Base-by-base conservation (phyloP, 148 eudicot species). In the Pharnaceum exiguum region DNA sequence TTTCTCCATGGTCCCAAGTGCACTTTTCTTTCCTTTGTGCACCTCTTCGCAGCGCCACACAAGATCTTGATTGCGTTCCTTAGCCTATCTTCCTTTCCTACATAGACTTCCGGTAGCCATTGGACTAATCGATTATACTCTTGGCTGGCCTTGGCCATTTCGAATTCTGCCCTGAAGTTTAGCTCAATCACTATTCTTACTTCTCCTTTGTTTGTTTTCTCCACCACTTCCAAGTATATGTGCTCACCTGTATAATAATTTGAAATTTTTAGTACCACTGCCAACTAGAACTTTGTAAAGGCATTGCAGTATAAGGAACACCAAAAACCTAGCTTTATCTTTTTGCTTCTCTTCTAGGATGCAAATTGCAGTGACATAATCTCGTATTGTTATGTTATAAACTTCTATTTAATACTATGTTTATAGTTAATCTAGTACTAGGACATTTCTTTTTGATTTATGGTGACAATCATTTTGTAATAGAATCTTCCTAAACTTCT, bases 1-100 rank as follows among this genome's bases (percentile, higher is more conserved):
- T 75, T 74, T 26, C 83, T 55, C 83, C 83, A 79, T 7, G 83
- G 83, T 13, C 69, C 71, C 37, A 79, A 51, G 28, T 75, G 80
- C 72, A 79, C 67, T 31, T 76, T 76, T 5, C 46, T 42, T 9
- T 70, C 79, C 35, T 75, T 72, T 66, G 71, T 39, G 47, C 71
- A 75, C 44, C 50, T 71, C 52, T 62, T 79, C 17, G 75, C 57
- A 6, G 77, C 77, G 7, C 47, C 49, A 38, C 83, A 75, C 49
- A 75, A 33, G 2, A 71, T 19, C 51, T 55, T 72, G 38, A 79
- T 46, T 35, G 75, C 27, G 17, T 50, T 15, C 49, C 39, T 36
- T n/a, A 79, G 18, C 28, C 66, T 58, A 36, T 68, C 75, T 0
- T 37, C 18, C 50, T 58, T 75, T 0, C 84, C 84, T 0, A 75